These are phyloP conservation scores for Zelopaecilomyces penicillatus DNA, from an alignment of 2,329 filamentous ascomycete species.

Conservation along the genomic window DNA sequence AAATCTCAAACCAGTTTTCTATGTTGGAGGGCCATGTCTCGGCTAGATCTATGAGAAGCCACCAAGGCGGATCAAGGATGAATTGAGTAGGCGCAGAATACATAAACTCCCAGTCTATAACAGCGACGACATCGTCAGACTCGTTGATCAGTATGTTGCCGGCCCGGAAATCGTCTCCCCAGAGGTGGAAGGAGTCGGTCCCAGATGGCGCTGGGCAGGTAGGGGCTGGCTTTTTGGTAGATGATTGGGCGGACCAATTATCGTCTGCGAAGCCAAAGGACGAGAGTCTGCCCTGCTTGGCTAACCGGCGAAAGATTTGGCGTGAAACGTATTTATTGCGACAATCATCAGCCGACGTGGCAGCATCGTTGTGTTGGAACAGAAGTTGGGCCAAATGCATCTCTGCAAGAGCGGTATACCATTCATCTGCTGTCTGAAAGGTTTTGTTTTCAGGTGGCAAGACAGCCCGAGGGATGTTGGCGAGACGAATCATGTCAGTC, in stretches of 20 bases:
- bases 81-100: constrained; percentile 28
- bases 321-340: constrained; percentile 35
- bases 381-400: constrained; percentile 31
- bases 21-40: constrained; percentile 25
- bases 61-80: constrained; percentile 28
- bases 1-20: constrained; percentile 21
- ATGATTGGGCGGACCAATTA: constrained; percentile 20
- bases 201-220: constrained; percentile 12
- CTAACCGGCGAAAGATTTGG: constrained; percentile 30
- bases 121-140: constrained; percentile 18
- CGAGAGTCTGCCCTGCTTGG: constrained; percentile 17
- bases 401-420: constrained; percentile 29
- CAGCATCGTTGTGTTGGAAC: constrained; percentile 32
- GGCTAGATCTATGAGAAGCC: constrained; percentile 25
- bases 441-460: constrained; percentile 15
- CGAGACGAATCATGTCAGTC: constrained; percentile 26
- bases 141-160: constrained; percentile 24
- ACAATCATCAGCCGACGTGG: constrained; percentile 29
- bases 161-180: constrained; percentile 25
- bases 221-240: constrained; percentile 2
- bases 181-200: constrained; percentile 19
- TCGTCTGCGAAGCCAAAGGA: constrained; percentile 21
- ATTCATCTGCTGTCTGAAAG: constrained; percentile 24
- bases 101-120: constrained; percentile 34
- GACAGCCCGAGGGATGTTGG: constrained; percentile 16